Conservation (phyloP, 169 alveolate genomes). For the Plasmodium knowlesi region DNA sequence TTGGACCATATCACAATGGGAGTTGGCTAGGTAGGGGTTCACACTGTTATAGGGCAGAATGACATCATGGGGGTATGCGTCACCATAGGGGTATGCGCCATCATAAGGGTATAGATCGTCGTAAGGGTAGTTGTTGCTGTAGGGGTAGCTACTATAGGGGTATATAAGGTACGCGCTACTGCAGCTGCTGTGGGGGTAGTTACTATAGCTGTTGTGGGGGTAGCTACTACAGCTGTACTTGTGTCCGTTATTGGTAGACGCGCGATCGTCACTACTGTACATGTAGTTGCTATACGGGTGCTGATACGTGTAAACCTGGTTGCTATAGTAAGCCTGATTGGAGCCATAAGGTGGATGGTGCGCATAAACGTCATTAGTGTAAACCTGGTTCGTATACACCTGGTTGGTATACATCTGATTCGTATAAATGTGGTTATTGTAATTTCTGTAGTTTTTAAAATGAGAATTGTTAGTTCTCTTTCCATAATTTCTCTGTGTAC, state of each 20-base stretch:
- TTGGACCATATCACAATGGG: background rate
- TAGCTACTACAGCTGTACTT: background rate
- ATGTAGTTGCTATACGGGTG: background rate
- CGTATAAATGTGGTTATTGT: background rate
- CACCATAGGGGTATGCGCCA: background rate
- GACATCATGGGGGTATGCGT: background rate
- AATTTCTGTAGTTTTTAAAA: conserved; percentile 14
- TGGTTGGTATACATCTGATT: background rate
- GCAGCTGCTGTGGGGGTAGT: background rate
- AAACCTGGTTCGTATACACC: background rate
- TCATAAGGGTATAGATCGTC: background rate
- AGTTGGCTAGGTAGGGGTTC: background rate
- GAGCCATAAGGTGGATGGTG: background rate
- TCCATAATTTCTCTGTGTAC: conserved; percentile 8
- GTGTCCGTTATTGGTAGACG: background rate
- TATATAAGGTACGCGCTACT: background rate
- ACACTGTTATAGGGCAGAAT: background rate
- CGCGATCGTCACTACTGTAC: background rate
- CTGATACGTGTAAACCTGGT: background rate
- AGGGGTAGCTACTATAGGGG: background rate
- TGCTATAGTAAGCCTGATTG: background rate
- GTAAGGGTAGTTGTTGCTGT: background rate
- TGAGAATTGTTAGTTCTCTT: conserved; percentile 5
- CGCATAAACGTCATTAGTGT: background rate
- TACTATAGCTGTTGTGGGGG: background rate